These are phyloP conservation scores for Calcarisporium arbuscula DNA, from an alignment of 2,329 filamentous ascomycete species.

Conservation along the genomic window DNA sequence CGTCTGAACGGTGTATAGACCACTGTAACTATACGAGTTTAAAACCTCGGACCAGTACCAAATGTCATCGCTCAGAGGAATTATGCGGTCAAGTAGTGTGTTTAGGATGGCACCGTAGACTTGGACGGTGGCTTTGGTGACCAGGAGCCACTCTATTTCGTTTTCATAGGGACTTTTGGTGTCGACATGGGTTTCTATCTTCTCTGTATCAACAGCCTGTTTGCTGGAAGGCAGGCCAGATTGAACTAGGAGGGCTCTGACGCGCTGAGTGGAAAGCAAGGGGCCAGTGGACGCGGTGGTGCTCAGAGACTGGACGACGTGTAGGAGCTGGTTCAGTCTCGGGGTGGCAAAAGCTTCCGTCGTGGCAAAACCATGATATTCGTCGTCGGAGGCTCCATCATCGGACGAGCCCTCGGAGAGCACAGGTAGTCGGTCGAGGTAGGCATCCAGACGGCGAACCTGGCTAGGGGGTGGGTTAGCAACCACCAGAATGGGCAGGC, in stretches of 20 bases:
- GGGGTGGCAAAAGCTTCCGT: slow-evolving; percentile 42
- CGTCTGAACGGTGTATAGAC: slow-evolving; percentile 80
- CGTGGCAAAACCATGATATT: slow-evolving; percentile 26
- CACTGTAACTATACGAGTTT: slow-evolving; percentile 69
- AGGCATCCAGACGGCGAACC: slow-evolving; percentile 56
- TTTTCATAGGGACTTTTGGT: slow-evolving; percentile 53
- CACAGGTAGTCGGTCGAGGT: slow-evolving; percentile 54
- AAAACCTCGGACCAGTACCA: slow-evolving; percentile 95
- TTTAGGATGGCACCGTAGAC: slow-evolving; percentile 76
- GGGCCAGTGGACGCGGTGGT: slow-evolving; percentile 59
- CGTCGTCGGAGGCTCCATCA: slow-evolving; percentile 31
- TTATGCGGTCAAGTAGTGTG: slow-evolving; percentile 73
- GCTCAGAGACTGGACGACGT: slow-evolving; percentile 64
- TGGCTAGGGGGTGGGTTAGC: slow-evolving; percentile 36
- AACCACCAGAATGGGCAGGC: slow-evolving; percentile 3
- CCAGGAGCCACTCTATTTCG: slow-evolving; percentile 83
- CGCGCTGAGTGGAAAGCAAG: slow-evolving; percentile 52
- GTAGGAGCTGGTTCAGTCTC: slow-evolving; percentile 56
- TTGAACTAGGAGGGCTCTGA: slow-evolving; percentile 57
- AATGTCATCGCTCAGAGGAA: slow-evolving; percentile 77
- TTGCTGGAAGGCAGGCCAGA: slow-evolving; percentile 47
- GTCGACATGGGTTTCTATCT: too few relatives aligned
- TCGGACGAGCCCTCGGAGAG: slow-evolving; percentile 34
- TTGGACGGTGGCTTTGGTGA: slow-evolving; percentile 89
- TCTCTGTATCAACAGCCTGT: slow-evolving; percentile 19